Conservation (phyloP, 192 early-diverging fungal genomes). For the Neocallimastix lanati region DNA sequence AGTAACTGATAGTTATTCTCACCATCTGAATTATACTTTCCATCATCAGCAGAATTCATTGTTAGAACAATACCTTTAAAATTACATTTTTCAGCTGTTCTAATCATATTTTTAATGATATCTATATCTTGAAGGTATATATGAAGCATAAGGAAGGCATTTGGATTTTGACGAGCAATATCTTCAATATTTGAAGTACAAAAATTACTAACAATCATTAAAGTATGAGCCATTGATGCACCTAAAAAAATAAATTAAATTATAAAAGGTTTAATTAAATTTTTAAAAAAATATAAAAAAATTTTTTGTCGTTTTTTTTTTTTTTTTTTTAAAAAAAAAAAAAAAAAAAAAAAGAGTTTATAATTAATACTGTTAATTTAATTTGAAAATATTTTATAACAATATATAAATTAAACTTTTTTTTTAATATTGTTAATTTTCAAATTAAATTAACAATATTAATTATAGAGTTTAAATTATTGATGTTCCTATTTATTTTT, state of each 20-base stretch:
- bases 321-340: too few species aligned
- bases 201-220: neutral
- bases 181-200: neutral
- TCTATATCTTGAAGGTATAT: neutral
- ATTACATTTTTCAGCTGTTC: neutral
- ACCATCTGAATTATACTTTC: neutral
- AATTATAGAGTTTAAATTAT: too few species aligned
- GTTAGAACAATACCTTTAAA: neutral
- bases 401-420: too few species aligned
- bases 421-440: too few species aligned
- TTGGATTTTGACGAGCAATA: neutral
- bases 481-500: neutral
- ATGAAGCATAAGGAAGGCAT: neutral
- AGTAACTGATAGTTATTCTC: neutral
- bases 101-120: neutral
- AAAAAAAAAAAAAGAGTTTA: too few species aligned
- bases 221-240: neutral
- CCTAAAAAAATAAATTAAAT: neutral
- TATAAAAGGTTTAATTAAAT: too few species aligned
- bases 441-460: too few species aligned
- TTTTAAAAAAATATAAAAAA: too few species aligned
- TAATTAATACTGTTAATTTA: too few species aligned
- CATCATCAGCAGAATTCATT: neutral
- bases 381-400: too few species aligned
- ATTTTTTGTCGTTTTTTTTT: too few species aligned